Percentiles rank a stretch among this genome's conserved stretches.
Conservation (phyloP, 371 early-diverging fungal species). For the Entomophthora muscae region DNA sequence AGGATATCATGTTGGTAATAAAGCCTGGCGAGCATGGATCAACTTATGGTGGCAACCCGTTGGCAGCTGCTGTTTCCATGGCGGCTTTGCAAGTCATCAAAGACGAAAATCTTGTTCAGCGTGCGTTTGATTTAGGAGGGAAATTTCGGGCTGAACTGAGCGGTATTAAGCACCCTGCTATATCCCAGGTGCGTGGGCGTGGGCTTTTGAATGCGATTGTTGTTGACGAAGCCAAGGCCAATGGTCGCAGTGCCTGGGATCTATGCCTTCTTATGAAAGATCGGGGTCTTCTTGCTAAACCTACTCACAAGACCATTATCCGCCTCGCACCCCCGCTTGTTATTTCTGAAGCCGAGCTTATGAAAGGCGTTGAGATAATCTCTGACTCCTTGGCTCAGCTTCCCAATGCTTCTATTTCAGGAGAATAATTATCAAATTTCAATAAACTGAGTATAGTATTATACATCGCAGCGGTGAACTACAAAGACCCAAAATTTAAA, state of each 20-base stretch:
- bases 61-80: slow-evolving; percentile 86
- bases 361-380: slow-evolving; percentile 68
- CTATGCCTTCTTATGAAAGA: slow-evolving; percentile 83
- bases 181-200: slow-evolving; percentile 67
- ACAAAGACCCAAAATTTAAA: too few species aligned
- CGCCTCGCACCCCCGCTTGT: slow-evolving; percentile 89
- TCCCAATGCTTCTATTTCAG: neutral
- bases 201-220: slow-evolving; percentile 93
- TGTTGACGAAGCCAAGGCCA: slow-evolving; percentile 68
- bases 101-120: slow-evolving; percentile 81
- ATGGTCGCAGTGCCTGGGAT: slow-evolving; percentile 84
- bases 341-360: slow-evolving; percentile 77
- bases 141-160: slow-evolving; percentile 61
- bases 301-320: slow-evolving; percentile 94
- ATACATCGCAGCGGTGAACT: too few species aligned
- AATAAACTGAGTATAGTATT: too few species aligned
- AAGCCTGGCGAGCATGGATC: slow-evolving; percentile 95
- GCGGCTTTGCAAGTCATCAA: slow-evolving; percentile 85
- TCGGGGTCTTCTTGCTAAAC: slow-evolving; percentile 88
- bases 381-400: slow-evolving; percentile 27
- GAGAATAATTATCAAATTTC: too few species aligned
- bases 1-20: too few species aligned
- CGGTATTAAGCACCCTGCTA: slow-evolving; percentile 53
- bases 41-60: too few species aligned
- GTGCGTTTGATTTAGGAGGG: slow-evolving; percentile 51